Evolutionary conservation across 139 green algal genomes (phyloP).

Genomic region (Zygnema circumcarinatum): DNA sequence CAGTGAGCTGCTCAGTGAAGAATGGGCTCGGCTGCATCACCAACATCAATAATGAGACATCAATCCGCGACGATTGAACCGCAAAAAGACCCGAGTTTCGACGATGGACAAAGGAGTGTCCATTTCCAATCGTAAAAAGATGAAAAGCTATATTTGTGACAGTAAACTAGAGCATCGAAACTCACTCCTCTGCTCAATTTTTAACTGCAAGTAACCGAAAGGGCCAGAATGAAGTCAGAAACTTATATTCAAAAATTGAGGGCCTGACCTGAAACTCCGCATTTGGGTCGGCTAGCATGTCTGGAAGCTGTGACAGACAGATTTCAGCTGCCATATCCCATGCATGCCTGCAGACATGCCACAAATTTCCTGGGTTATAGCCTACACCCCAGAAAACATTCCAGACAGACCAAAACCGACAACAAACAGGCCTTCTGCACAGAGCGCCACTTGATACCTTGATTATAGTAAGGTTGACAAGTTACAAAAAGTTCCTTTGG

Average conservation of each 20-base stretch:
- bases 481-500: no score
- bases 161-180: no score
- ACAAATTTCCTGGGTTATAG: conserved; percentile 9
- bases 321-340: conserved; percentile 97
- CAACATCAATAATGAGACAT: conserved; percentile 1
- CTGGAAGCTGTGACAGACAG: conserved; percentile 87
- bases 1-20: conserved; percentile 97
- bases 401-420: not conserved
- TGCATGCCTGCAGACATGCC: conserved; percentile 64
- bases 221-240: no score
- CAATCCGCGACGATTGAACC: no score
- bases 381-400: not conserved
- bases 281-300: conserved; percentile 49
- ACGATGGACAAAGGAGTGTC: no score
- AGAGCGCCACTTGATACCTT: not conserved
- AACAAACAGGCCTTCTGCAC: not conserved
- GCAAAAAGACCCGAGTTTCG: no score
- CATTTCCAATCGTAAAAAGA: no score
- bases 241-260: no score
- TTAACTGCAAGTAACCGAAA: no score
- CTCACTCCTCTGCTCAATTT: no score
- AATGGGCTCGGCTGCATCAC: conserved; percentile 77
- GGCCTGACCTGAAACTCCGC: conserved; percentile 60
- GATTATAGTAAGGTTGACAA: no score
- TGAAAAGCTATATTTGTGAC: no score